Conservation (phyloP, 1,284 basidiomycete species). For the Flammula alnicola region DNA sequence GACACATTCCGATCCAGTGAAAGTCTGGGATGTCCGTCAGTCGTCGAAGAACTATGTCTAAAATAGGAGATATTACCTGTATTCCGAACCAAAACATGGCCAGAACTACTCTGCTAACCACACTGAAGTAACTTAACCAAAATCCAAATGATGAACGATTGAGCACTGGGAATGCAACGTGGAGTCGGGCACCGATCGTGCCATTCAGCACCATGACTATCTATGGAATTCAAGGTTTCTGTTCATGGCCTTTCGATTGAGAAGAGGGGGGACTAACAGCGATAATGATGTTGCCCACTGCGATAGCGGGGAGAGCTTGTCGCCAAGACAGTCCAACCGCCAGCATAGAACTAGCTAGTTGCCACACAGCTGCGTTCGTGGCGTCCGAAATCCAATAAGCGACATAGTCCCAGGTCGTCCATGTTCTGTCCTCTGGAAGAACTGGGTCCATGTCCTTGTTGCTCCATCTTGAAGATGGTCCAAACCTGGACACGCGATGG, state of each 20-base stretch:
- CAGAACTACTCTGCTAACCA: constrained; percentile 74
- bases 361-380: constrained; percentile 52
- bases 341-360: constrained; percentile 63
- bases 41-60: not conserved
- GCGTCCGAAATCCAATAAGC: constrained; percentile 73
- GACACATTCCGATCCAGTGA: constrained; percentile 64
- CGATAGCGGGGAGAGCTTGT: constrained; percentile 67
- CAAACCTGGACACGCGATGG: constrained; percentile 25
- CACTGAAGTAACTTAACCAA: constrained; percentile 79
- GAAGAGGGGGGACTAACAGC: constrained; percentile 35
- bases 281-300: constrained; percentile 64
- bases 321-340: constrained; percentile 71
- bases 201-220: constrained; percentile 68
- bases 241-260: not conserved
- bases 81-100: constrained; percentile 81
- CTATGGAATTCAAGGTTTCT: constrained; percentile 18
- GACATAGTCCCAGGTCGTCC: constrained; percentile 64
- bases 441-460: constrained; percentile 81
- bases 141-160: constrained; percentile 81
- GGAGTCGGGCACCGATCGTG: constrained; percentile 71
- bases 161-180: constrained; percentile 67
- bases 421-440: constrained; percentile 58
- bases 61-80: constrained; percentile 37
- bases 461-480: constrained; percentile 53
- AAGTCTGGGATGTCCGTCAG: constrained; percentile 49